These are phyloP conservation scores for Coniferiporia sulphurascens DNA, from an alignment of 1,284 basidiomycete species.

Conservation along the genomic window DNA sequence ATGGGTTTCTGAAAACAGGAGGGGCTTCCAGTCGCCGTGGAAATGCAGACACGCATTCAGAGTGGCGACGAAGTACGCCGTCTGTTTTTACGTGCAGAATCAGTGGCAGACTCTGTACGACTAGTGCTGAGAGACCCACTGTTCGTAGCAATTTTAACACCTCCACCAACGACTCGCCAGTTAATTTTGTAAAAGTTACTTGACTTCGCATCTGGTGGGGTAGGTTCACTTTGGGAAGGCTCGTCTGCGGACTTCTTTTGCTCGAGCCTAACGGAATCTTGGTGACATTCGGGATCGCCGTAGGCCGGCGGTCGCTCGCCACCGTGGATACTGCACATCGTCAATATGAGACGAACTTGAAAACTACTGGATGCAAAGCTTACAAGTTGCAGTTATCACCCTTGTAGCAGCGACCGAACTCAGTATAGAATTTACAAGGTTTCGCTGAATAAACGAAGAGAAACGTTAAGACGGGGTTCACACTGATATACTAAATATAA, in stretches of 20 bases:
- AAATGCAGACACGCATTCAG: neutral
- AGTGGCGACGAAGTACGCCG: slow-evolving; percentile 3
- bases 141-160: slow-evolving; percentile 10
- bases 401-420: slow-evolving; percentile 48
- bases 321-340: neutral
- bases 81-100: neutral
- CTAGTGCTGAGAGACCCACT: neutral
- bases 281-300: neutral
- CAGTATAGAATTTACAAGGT: slow-evolving; percentile 55
- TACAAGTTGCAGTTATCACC: slow-evolving; percentile 67
- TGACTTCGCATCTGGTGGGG: neutral
- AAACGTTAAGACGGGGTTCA: neutral
- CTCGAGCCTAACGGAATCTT: neutral
- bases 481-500: neutral
- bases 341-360: neutral
- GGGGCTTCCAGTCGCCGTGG: neutral
- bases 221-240: slow-evolving; percentile 24
- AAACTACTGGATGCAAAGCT: slow-evolving; percentile 5
- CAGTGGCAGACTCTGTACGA: neutral
- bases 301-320: neutral
- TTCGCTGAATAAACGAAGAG: slow-evolving; percentile 43
- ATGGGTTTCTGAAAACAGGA: neutral
- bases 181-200: slow-evolving; percentile 12
- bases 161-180: slow-evolving; percentile 16
- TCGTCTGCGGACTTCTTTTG: slow-evolving; percentile 15